Conservation (phyloP, 2,329 filamentous ascomycete genomes). For the Beauveria caledonica region DNA sequence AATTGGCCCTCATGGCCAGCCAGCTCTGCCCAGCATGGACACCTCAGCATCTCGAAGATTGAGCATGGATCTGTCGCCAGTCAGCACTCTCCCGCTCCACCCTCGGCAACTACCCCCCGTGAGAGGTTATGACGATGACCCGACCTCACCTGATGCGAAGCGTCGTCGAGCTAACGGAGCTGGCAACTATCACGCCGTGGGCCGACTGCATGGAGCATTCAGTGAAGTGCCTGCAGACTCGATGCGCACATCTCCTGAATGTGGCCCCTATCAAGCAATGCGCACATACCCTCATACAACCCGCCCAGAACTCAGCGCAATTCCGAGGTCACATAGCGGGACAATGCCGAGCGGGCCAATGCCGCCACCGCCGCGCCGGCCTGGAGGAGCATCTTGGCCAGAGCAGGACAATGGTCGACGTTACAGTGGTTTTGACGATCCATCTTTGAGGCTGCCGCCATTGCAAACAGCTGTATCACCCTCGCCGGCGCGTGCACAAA, state of each 20-base stretch:
- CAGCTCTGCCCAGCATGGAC: slow-evolving; percentile 18
- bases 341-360: slow-evolving; percentile 43
- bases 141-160: slow-evolving; percentile 47
- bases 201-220: slow-evolving; percentile 13
- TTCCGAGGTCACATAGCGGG: slow-evolving; percentile 26
- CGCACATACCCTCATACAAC: slow-evolving; percentile 19
- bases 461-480: slow-evolving; percentile 37
- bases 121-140: slow-evolving; percentile 28
- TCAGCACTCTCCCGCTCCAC: slow-evolving; percentile 17
- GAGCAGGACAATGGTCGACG: slow-evolving; percentile 26
- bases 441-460: slow-evolving; percentile 45
- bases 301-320: slow-evolving; percentile 22
- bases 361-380: slow-evolving; percentile 46
- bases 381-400: slow-evolving; percentile 20
- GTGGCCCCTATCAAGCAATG: slow-evolving; percentile 13
- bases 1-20: slow-evolving; percentile 17
- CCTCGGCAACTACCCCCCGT: slow-evolving; percentile 17
- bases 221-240: slow-evolving; percentile 11
- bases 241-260: slow-evolving; percentile 18
- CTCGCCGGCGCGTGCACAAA: slow-evolving; percentile 20
- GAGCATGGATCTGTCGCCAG: slow-evolving; percentile 21
- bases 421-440: slow-evolving; percentile 45
- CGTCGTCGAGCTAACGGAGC: slow-evolving; percentile 50
- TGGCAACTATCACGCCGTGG: slow-evolving; percentile 25
- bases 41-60: slow-evolving; percentile 19